A percentile compares a stretch with the other conserved stretches of the same genome.
These are phyloP conservation scores for Sporopachydermia cereana DNA, from an alignment of 1,139 yeast genomes.

Conservation along the genomic window DNA sequence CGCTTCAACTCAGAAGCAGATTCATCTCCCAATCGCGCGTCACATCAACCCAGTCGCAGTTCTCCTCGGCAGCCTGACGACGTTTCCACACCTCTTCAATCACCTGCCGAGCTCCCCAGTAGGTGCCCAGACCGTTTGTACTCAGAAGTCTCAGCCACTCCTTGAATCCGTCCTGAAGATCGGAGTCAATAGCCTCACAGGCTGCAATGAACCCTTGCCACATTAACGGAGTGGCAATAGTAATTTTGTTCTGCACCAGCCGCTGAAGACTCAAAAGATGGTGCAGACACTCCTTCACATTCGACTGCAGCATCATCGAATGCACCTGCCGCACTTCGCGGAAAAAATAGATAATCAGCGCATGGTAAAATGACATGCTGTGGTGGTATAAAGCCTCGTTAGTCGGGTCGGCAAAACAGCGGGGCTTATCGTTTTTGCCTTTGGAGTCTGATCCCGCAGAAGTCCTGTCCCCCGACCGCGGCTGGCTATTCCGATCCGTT, in stretches of 20 bases:
- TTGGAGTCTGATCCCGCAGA: neutral
- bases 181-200: slow-evolving; percentile 55
- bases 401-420: slow-evolving; percentile 16
- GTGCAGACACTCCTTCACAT: slow-evolving; percentile 48
- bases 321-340: slow-evolving; percentile 48
- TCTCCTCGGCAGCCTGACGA: slow-evolving; percentile 42
- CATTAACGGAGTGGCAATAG: slow-evolving; percentile 60
- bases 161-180: slow-evolving; percentile 54
- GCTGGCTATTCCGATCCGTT: slow-evolving; percentile 6
- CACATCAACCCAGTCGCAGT: slow-evolving; percentile 70
- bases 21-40: slow-evolving; percentile 79
- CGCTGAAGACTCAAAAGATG: slow-evolving; percentile 40
- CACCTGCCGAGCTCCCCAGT: slow-evolving; percentile 77
- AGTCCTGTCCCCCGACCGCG: neutral
- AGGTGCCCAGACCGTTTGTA: slow-evolving; percentile 65
- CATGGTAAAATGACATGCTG: slow-evolving; percentile 68
- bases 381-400: slow-evolving; percentile 75
- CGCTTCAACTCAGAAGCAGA: slow-evolving; percentile 53
- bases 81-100: slow-evolving; percentile 84
- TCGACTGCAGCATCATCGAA: slow-evolving; percentile 42
- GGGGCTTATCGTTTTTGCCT: slow-evolving; percentile 10
- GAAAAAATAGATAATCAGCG: slow-evolving; percentile 62
- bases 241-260: slow-evolving; percentile 45
- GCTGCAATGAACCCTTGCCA: slow-evolving; percentile 93
- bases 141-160: slow-evolving; percentile 78